Evolutionary conservation across 768 basidiomycete species (phyloP).

Genomic region (Hygrophoropsis aurantiaca): DNA sequence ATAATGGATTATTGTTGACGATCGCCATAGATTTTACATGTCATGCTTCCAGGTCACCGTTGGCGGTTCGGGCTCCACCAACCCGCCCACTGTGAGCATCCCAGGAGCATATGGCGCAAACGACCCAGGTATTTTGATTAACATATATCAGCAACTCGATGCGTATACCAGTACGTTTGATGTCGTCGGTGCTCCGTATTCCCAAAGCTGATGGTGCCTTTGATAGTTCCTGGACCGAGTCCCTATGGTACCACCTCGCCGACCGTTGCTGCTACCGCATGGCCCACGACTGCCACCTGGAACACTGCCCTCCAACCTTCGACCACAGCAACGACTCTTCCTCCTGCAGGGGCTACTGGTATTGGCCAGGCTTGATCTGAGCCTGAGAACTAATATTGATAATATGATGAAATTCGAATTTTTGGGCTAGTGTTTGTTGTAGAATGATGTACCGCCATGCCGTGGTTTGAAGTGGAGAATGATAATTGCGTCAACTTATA

Average conservation of each 20-base stretch:
- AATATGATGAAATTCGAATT: no score
- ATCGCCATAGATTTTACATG: slow-evolving; percentile 37
- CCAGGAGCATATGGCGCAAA: slow-evolving; percentile 42
- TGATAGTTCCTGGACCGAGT: slow-evolving; percentile 46
- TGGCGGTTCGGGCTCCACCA: slow-evolving; percentile 35
- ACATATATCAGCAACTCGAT: slow-evolving; percentile 44
- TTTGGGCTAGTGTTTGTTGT: no score
- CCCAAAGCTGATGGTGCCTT: slow-evolving; percentile 1
- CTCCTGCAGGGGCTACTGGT: slow-evolving; percentile 7
- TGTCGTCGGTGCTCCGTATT: slow-evolving; percentile 13
- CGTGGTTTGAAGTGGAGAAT: no score
- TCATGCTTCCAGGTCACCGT: slow-evolving; percentile 45
- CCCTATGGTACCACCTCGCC: slow-evolving; percentile 45
- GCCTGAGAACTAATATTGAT: no score
- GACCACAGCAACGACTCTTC: slow-evolving; percentile 41
- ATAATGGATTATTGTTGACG: no score
- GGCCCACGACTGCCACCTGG: slow-evolving; percentile 49
- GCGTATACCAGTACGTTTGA: slow-evolving; percentile 38
- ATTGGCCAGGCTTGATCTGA: neutral
- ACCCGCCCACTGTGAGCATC: slow-evolving; percentile 40
- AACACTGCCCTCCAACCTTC: slow-evolving; percentile 47
- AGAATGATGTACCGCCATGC: no score
- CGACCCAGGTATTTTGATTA: slow-evolving; percentile 44
- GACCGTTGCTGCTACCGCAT: slow-evolving; percentile 41
- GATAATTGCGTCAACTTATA: no score